A percentile compares a stretch with the other conserved stretches of the same genome.
Evolutionary conservation across 768 basidiomycete genomes (phyloP).

Genomic region (Coprinellus micaceus): DNA sequence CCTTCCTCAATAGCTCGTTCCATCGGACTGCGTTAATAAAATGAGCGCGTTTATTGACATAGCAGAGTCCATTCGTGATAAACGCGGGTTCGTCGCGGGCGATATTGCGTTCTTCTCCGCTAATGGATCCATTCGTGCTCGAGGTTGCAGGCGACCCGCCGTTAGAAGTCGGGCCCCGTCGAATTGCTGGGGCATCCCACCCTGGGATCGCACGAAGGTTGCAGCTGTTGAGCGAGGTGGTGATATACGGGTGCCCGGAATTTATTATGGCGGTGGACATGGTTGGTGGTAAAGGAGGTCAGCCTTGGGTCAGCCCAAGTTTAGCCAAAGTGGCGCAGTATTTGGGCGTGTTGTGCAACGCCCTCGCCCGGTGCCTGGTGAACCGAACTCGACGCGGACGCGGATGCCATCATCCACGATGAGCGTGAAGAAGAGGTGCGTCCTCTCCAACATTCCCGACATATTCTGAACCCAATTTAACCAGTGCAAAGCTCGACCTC

Average conservation of each 20-base stretch:
- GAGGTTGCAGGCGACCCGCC: no score
- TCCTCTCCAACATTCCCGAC: not conserved
- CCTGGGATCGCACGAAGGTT: not conserved
- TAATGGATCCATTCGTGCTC: not conserved
- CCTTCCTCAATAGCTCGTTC: not conserved
- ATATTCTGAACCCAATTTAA: constrained; percentile 8
- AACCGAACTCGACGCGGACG: constrained; percentile 31
- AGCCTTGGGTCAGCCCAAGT: no score
- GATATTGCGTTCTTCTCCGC: not conserved
- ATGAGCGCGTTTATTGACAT: not conserved
- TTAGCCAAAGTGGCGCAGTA: not conserved
- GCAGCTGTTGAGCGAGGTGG: not conserved
- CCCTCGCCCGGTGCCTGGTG: constrained; percentile 22
- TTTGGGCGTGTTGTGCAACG: constrained; percentile 18
- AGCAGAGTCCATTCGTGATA: not conserved
- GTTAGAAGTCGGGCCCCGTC: no score
- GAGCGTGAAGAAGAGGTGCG: constrained; percentile 58
- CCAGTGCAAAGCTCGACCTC: constrained; percentile 74
- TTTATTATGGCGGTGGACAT: not conserved
- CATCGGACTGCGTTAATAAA: not conserved
- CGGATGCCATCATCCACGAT: not conserved
- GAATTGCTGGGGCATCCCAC: not conserved
- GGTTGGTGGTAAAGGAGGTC: not conserved
- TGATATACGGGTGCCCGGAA: not conserved
- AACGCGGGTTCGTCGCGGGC: not conserved